Base-by-base conservation (phyloP, 2,329 filamentous ascomycete genomes). In the Ramularia endophylla region DNA sequence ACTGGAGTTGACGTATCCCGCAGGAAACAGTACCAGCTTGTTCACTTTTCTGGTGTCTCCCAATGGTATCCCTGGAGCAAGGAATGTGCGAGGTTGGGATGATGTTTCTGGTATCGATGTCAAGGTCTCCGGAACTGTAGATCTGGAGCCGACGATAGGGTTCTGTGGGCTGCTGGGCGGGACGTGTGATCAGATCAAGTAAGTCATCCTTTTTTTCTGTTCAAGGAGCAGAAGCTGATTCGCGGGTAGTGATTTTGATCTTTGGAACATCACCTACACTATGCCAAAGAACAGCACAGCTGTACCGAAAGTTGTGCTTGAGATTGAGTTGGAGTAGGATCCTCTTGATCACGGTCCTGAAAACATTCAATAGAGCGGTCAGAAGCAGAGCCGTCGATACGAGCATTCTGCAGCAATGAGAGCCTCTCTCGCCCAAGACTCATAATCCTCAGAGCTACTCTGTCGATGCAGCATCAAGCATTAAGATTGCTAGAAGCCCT, bases 1-100 rank as follows among this genome's bases (percentile, higher is more conserved):
- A 35, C 59, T 82, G 5, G 67, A 66, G 8, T 55, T 81, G 2
- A 68, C 69, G 0, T 81, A 81, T 47, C 77, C 77, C 0, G 48
- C 61, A 11, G 77, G 75, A 2, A 74, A 70, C 31, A 53, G 35
- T 8, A 47, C 43, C 25, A 51, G 46, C 27, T 38, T 27, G 13
- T 51, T 47, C 32, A 38, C 38, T 3, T 43, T 47, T 20, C 49
- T 43, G 15, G 41, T 51, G 13, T 38, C 37, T 32, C 31, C 43
- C 11, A 51, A 51, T 36, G 46, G 39, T 8, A 15, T 51, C 20
- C 12, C 27, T 17, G 49, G 49, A 13, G 28, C 36, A 11, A 46
- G 40, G 18, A 35, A 45, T 29, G 44, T 47, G 11, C n/a, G 27
- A 9, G 38, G 38, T n/a, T 49, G 43, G 41, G 40, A 44, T 3